phyloP scores from a whole-genome alignment of 106 monocot species.

The Allium fistulosum region DNA sequence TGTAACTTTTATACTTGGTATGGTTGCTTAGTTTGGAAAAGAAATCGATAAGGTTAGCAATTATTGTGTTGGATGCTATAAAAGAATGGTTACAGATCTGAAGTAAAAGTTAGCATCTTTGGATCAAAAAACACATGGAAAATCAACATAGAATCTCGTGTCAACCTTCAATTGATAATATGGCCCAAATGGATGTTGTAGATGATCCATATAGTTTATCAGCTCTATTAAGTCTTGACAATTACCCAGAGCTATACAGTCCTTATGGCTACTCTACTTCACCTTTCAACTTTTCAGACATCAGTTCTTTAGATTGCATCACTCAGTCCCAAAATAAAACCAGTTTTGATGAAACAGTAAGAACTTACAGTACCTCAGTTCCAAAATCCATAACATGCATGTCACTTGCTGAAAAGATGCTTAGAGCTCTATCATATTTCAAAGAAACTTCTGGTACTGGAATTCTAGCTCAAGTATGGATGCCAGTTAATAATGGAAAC shows the following conservation, averaged over 20 bases:
- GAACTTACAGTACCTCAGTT: slow-evolving; percentile 3
- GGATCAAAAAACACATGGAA: slow-evolving; percentile 6
- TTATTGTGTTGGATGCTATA: background rate
- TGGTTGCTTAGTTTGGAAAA: background rate
- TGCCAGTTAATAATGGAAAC: slow-evolving; percentile 54
- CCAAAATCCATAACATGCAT: slow-evolving; percentile 29
- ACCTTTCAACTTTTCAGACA: slow-evolving; percentile 11
- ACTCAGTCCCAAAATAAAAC: background rate
- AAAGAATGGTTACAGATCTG: slow-evolving; percentile 7
- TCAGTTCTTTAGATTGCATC: background rate
- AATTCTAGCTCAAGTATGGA: slow-evolving; percentile 85
- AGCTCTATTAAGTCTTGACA: slow-evolving; percentile 51
- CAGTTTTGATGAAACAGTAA: background rate
- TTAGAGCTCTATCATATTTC: slow-evolving; percentile 57
- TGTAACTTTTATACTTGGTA: background rate
- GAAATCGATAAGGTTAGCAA: background rate
- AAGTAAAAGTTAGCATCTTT: background rate
- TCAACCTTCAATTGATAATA: slow-evolving; percentile 33
- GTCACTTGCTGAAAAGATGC: slow-evolving; percentile 62
- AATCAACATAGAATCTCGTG: slow-evolving; percentile 4
- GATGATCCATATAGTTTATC: slow-evolving; percentile 51
- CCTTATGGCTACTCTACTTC: slow-evolving; percentile 16
- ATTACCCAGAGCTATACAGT: slow-evolving; percentile 30
- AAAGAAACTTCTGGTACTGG: slow-evolving; percentile 57
- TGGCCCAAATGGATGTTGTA: slow-evolving; percentile 15